Evolutionary conservation across 2,329 filamentous ascomycete species (phyloP), one percentile per base, ranked within the genome.

Genomic region (Talaromyces piceae): DNA sequence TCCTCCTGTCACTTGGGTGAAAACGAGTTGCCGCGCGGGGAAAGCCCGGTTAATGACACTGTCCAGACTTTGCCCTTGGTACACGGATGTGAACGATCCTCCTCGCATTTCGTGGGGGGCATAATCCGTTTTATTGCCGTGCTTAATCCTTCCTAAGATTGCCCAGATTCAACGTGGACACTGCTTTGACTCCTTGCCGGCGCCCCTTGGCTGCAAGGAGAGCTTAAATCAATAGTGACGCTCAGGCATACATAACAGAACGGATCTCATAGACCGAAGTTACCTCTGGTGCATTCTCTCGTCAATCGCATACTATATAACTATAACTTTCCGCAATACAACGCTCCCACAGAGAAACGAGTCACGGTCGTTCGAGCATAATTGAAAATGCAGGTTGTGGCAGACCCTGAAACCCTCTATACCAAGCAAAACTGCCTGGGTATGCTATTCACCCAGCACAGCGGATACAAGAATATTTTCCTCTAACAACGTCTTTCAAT

Each of bases 381-480:
- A 30, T 41, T 39, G 55, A 66, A 56, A 27, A 72, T 71, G 68
- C 73, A 74, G 59, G 77, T 77, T 51, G 73, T 76, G 28, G 78
- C 88, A 50, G 91, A 97, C 71, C 93, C 93, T 3, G 90, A 94
- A 73, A 82, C 85, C 55, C 79, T 97, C 49, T 98, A 96, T 71
- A 94, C 88, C 56, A 96, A 95, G 73, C 88, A 93, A 70, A 88
- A 84, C 66, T 91, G 87, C 74, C 91, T 93, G 70, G 87, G 86
- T 89, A 71, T 61, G 80, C 56, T 26, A 23, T 45, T 37, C 43
- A 28, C n/a, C 56, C 50, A 22, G 8, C 12, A 13, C 39, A 23
- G 12, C 25, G 11, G 39, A 22, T 25, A 23, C 39, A 25, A 9
- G n/a, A 12, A n/a, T 43, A 3, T 7, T 25, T 43, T 25, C 5